Conservation (phyloP, 1,139 yeast species). For the Suhomyces panamericanus region DNA sequence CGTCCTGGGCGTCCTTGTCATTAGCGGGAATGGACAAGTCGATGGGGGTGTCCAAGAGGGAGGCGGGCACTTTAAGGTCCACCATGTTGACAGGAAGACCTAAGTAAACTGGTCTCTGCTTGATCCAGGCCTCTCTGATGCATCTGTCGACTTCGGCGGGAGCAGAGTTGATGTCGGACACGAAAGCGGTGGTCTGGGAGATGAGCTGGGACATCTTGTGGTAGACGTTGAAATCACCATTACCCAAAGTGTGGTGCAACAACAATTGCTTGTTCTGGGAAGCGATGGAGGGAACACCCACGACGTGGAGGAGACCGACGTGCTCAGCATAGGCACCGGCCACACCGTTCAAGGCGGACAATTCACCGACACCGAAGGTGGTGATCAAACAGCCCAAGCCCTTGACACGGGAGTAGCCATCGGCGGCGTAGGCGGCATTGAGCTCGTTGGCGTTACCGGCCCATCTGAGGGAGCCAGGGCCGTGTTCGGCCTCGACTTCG, state of each 20-base stretch:
- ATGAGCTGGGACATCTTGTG: constrained; percentile 60
- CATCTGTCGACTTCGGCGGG: constrained; percentile 72
- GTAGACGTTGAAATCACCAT: constrained; percentile 48
- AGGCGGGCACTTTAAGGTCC: constrained; percentile 59
- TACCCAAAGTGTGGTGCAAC: constrained; percentile 48
- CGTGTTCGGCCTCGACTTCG: constrained; percentile 26
- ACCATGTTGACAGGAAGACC: constrained; percentile 83
- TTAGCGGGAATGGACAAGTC: constrained; percentile 62
- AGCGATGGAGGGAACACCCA: constrained; percentile 41
- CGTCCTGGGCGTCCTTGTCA: constrained; percentile 69
- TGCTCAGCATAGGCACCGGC: constrained; percentile 47
- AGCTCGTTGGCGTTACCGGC: constrained; percentile 47
- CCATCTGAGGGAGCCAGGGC: constrained; percentile 34
- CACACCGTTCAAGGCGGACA: constrained; percentile 41
- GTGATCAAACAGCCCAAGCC: constrained; percentile 41
- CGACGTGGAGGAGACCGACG: constrained; percentile 42
- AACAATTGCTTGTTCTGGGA: constrained; percentile 39
- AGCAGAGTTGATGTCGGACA: constrained; percentile 63
- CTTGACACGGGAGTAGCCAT: constrained; percentile 43
- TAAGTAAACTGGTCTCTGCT: constrained; percentile 81
- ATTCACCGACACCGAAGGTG: constrained; percentile 46
- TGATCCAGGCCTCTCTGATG: constrained; percentile 66
- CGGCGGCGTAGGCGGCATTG: constrained; percentile 47
- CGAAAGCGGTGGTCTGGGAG: constrained; percentile 62
- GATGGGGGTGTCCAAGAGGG: constrained; percentile 60